Conservation (phyloP, 805 yeast genomes). For the Spathaspora arborariae region DNA sequence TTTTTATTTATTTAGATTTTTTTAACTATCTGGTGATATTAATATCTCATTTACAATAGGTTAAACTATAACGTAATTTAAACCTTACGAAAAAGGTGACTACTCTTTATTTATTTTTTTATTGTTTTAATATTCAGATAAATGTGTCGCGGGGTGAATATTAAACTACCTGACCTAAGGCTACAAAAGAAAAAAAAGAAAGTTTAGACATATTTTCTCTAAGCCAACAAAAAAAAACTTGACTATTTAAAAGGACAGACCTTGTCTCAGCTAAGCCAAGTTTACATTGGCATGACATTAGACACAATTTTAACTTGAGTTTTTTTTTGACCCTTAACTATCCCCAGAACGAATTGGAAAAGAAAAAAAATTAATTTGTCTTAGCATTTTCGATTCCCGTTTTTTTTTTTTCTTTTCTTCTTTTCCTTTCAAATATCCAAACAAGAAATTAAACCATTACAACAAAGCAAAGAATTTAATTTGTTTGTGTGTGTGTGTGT, state of each 20-base stretch:
- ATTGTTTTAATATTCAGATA: neutral
- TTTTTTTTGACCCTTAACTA: neutral
- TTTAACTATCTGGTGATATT: neutral
- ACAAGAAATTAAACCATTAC: neutral
- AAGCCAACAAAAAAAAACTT: neutral
- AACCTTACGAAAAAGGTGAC: neutral
- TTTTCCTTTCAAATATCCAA: neutral
- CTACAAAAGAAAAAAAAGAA: neutral
- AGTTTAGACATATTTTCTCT: neutral
- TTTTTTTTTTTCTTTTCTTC: neutral
- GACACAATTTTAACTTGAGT: neutral
- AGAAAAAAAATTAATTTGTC: neutral
- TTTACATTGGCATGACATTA: neutral
- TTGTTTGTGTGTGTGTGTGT: no score
- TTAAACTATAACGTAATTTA: no score
- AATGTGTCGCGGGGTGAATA: neutral
- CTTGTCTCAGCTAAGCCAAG: neutral
- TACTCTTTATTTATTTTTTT: neutral
- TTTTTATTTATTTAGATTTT: neutral
- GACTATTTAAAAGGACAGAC: neutral
- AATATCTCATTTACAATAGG: no score
- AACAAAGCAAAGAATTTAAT: no score
- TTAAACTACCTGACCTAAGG: neutral
- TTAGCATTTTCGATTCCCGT: neutral
- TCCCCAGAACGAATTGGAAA: neutral